Conservation (phyloP, 2,329 filamentous ascomycete species). For the Coniochaeta sp. region DNA sequence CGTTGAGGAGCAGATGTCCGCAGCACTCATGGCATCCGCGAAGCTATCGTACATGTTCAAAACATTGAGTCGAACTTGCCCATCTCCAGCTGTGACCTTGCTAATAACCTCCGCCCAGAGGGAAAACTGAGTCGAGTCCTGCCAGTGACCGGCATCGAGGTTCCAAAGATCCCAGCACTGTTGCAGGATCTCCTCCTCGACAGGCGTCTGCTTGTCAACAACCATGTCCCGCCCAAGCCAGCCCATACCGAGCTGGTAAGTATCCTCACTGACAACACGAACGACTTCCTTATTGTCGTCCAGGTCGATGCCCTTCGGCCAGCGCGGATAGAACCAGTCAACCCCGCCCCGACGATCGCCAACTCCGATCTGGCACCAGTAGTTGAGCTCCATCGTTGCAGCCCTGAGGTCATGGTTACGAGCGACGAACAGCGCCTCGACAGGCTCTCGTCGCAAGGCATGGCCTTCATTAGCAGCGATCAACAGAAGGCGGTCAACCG, state of each 20-base stretch:
- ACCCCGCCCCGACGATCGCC: slow-evolving; percentile 83
- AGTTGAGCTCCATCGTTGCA: slow-evolving; percentile 76
- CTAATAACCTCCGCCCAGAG: slow-evolving; percentile 27
- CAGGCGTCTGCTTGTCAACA: slow-evolving; percentile 27
- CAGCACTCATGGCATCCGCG: slow-evolving; percentile 54
- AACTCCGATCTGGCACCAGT: slow-evolving; percentile 95
- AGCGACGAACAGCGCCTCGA: slow-evolving; percentile 63
- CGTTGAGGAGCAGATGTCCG: slow-evolving; percentile 52
- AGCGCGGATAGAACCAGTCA: slow-evolving; percentile 80
- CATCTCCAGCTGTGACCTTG: slow-evolving; percentile 2
- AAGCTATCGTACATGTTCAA: slow-evolving; percentile 48
- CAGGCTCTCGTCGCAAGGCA: slow-evolving; percentile 58
- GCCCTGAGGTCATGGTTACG: slow-evolving; percentile 70
- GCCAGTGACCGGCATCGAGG: slow-evolving; percentile 55
- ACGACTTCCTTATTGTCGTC: slow-evolving; percentile 61
- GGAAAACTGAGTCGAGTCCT: slow-evolving; percentile 30
- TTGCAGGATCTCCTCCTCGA: slow-evolving; percentile 55
- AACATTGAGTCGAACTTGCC: slow-evolving; percentile 20
- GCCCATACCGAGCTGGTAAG: slow-evolving; percentile 74
- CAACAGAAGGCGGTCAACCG: slow-evolving; percentile 73
- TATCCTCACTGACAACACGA: slow-evolving; percentile 74
- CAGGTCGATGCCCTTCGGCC: slow-evolving; percentile 64
- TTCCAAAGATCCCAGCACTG: slow-evolving; percentile 64
- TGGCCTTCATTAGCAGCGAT: slow-evolving; percentile 88
- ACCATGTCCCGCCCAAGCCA: slow-evolving; percentile 59